Evolutionary conservation across 2,329 filamentous ascomycete species (phyloP).

Genomic region (Colletotrichum sansevieriae): DNA sequence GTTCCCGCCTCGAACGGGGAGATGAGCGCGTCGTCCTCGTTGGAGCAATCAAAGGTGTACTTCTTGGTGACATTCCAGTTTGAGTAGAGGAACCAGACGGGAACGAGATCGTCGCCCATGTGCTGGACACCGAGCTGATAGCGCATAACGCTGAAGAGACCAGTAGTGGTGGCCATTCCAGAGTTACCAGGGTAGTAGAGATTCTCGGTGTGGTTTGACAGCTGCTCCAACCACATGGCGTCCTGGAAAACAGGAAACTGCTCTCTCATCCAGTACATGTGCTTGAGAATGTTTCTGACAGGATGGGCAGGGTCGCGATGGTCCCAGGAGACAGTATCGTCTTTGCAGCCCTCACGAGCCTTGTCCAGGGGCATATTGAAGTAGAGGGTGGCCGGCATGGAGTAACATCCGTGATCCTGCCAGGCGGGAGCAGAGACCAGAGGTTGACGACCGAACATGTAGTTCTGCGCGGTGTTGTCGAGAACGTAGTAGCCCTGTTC

Average conservation of each 20-base stretch:
- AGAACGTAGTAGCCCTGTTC: constrained; percentile 75
- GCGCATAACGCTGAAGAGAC: constrained; percentile 72
- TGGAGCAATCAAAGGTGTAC: constrained; percentile 69
- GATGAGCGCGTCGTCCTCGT: constrained; percentile 61
- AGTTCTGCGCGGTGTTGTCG: constrained; percentile 74
- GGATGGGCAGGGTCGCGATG: constrained; percentile 74
- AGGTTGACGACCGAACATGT: constrained; percentile 73
- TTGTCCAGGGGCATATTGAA: constrained; percentile 68
- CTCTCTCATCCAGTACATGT: constrained; percentile 71
- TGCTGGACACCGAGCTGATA: constrained; percentile 53
- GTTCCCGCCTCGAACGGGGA: constrained; percentile 68
- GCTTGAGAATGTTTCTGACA: constrained; percentile 70
- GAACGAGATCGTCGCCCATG: constrained; percentile 62
- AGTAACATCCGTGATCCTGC: constrained; percentile 75
- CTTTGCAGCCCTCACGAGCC: constrained; percentile 67
- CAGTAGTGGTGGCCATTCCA: constrained; percentile 64
- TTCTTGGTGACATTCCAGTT: constrained; percentile 62
- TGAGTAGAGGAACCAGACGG: constrained; percentile 66
- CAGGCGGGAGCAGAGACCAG: constrained; percentile 73
- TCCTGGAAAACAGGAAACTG: constrained; percentile 72
- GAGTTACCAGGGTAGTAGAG: constrained; percentile 63
- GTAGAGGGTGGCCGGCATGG: constrained; percentile 67
- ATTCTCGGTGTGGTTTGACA: constrained; percentile 67
- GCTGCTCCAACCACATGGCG: constrained; percentile 66
- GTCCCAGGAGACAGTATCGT: constrained; percentile 69